Evolutionary conservation across 257 asterid species (phyloP), one percentile per base, ranked within the genome.

Genomic region (Hygrophila difformis): DNA sequence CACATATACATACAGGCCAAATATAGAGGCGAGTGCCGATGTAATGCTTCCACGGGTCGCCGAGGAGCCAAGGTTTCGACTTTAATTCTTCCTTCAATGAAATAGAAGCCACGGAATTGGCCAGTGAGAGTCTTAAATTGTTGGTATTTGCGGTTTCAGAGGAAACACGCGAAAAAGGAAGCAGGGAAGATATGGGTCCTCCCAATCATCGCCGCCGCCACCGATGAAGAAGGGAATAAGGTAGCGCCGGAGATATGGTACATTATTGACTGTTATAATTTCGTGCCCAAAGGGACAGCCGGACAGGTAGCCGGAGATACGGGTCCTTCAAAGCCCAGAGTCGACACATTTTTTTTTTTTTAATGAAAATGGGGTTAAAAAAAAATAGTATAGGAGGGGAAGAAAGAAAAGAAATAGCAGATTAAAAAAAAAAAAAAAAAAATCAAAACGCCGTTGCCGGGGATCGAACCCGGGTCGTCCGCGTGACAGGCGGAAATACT

Each of bases 31-130:
- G 93, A 11, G 96, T 91, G 59, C 73, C 73, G 44, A 56, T 59
- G 54, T 50, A 91, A n/a, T 66, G 92, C 72, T 86, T 91, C 10
- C 95, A 96, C 0, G 99, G 96, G 46, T 91, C 86, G n/a, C 96
- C 99, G 33, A 91, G 68, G 29, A 91, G 89, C 99, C 96, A 86
- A 2, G 97, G 94, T 63, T 79, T 79, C 29, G 62, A 67, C 18
- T 60, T 64, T 10, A 61, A 69, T 6, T 67, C 66, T 29, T 52
- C 65, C 15, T 18, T 63, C 18, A 71, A 48, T 4, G 76, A 57
- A 59, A 59, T 58, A 15, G 87, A 67, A 48, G 71, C 62, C 78
- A 74, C 68, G 47, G 71, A 56, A 24, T 38, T 53, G 18, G 49
- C 17, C 18, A 22, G 6, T 44, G 53, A 42, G 29, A 33, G 34